A percentile compares a stretch with the other conserved stretches of the same genome.
Conservation (phyloP, 202 grass and related monocot genomes). For the Panicum hallii region DNA sequence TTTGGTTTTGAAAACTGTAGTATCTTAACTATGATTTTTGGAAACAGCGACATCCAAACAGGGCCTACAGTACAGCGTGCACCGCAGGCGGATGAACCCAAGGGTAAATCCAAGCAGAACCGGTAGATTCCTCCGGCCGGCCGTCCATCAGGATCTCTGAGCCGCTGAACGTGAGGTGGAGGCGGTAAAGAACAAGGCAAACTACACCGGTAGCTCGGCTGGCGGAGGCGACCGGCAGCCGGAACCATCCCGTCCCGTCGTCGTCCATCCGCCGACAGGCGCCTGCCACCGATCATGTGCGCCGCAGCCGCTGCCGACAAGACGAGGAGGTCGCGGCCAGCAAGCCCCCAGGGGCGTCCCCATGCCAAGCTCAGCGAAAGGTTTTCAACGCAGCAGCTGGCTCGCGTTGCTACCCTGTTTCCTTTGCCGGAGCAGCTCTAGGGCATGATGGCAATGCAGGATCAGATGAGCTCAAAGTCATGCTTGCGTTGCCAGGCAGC, state of each 20-base stretch:
- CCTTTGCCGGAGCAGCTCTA: conserved; percentile 36
- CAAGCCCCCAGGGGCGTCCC: background rate
- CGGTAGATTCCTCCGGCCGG: conserved; percentile 45
- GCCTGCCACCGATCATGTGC: conserved; percentile 56
- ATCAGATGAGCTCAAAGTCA: conserved; percentile 29
- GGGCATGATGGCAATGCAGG: conserved; percentile 30
- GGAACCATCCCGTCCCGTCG: conserved; percentile 52
- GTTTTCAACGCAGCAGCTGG: conserved; percentile 19
- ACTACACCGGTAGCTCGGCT: conserved; percentile 39
- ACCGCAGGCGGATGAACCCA: conserved; percentile 12
- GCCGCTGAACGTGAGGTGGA: conserved; percentile 38
- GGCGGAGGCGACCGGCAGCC: conserved; percentile 29
- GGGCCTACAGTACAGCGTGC: background rate
- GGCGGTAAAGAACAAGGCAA: conserved; percentile 48
- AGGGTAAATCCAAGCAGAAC: conserved; percentile 56
- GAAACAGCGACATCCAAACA: background rate
- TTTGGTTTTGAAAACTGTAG: no score
- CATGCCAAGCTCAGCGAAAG: background rate
- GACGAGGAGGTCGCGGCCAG: background rate
- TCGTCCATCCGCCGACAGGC: conserved; percentile 32
- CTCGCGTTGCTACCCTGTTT: background rate
- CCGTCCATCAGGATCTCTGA: conserved; percentile 39
- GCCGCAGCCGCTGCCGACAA: conserved; percentile 44
- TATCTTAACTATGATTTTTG: no score
- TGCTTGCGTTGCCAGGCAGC: conserved; percentile 29